Evolutionary conservation across 2,329 filamentous ascomycete species (phyloP), one percentile per base, ranked within the genome.

Genomic region (Ramularia endophylla): DNA sequence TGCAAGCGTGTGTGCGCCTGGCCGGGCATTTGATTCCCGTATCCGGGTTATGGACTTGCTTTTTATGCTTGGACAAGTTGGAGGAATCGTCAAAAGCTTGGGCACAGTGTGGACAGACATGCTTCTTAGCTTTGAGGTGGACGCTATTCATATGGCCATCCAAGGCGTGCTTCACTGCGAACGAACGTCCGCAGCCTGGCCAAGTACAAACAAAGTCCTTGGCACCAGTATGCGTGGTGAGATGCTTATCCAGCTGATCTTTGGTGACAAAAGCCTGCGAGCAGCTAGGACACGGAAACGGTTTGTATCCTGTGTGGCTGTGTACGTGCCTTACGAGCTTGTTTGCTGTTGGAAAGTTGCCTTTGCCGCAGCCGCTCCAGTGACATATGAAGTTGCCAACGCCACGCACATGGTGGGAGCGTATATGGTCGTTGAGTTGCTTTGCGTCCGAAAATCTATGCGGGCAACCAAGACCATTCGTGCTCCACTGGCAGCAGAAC

Each of bases 201-300:
- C 51, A 53, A 20, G 39, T 53, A 56, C 81, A 85, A 29, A 70
- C 64, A 62, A 78, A 81, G 18, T 81, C 80, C 47, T 77, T 81
- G 46, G 78, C 74, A 28, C 79, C 77, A 0, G 79, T 81, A 54
- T 86, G 82, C 2, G 76, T 82, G 13, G 80, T 73, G 56, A 77
- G 70, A 52, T 86, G 82, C 56, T 84, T 81, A 30, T 78, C 74
- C 5, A 85, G 69, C 1, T 82, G 78, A 58, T 85, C 81, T 51
- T 80, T 77, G 2, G 80, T 80, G 1, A 81, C 83, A 53, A 85
- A 78, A 3, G 67, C 66, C 43, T 75, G 66, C 8, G 69, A 66
- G 52, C 81, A 85, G 15, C 69, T 65, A 2, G 65, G 55, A 41
- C 74, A 78, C 5, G 77, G 48, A 36, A 60, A 56, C 5, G 59